Evolutionary conservation across 768 basidiomycete species (phyloP).

Genomic region (Mycena floridula): DNA sequence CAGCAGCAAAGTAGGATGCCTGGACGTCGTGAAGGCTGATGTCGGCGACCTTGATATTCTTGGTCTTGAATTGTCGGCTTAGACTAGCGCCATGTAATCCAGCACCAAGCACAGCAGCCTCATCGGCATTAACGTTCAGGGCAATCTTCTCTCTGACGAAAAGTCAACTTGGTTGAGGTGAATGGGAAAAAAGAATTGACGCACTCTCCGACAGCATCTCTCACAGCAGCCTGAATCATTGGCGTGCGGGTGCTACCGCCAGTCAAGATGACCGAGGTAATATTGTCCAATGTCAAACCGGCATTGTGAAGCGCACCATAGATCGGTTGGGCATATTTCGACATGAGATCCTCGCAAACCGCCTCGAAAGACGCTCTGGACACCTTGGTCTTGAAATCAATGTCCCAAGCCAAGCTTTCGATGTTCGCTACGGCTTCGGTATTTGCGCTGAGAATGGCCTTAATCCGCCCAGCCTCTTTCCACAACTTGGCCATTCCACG

Average conservation of each 20-base stretch:
- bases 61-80: slow-evolving; percentile 90
- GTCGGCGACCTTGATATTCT: slow-evolving; percentile 84
- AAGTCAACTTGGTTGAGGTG: background rate
- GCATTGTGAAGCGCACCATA: slow-evolving; percentile 64
- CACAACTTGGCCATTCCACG: slow-evolving; percentile 89
- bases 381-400: slow-evolving; percentile 82
- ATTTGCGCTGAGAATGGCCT: slow-evolving; percentile 91
- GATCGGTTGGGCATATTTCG: slow-evolving; percentile 65
- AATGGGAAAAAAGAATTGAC: slow-evolving; percentile 19
- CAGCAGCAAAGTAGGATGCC: slow-evolving; percentile 67
- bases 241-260: slow-evolving; percentile 90
- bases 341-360: slow-evolving; percentile 60
- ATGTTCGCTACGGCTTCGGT: slow-evolving; percentile 69
- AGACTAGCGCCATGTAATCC: slow-evolving; percentile 88
- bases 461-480: slow-evolving; percentile 91
- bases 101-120: slow-evolving; percentile 91
- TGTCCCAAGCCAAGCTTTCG: slow-evolving; percentile 84
- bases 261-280: slow-evolving; percentile 87
- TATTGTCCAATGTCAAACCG: slow-evolving; percentile 59
- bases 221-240: slow-evolving; percentile 83
- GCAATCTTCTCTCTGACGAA: slow-evolving; percentile 70
- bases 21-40: slow-evolving; percentile 69
- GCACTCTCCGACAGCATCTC: slow-evolving; percentile 70
- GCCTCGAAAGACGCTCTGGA: slow-evolving; percentile 76
- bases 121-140: slow-evolving; percentile 94